Conservation (phyloP, 768 basidiomycete species). For the Cytidiella melzeri region DNA sequence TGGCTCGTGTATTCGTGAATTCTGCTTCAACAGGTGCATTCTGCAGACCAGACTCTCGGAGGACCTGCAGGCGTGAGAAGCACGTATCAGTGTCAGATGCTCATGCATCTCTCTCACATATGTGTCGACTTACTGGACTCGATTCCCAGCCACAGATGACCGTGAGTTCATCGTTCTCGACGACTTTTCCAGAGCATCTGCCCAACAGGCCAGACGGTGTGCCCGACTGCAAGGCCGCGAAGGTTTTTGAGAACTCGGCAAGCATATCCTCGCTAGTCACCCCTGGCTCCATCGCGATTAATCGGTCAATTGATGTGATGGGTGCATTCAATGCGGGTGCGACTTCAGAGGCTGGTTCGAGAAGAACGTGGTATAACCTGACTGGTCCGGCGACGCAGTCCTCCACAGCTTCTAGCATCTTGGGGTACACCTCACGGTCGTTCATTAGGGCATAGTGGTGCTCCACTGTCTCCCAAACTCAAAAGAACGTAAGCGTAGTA, state of each 20-base stretch:
- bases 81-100: neutral
- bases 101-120: no score
- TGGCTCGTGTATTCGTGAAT: no score
- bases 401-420: neutral
- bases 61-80: neutral
- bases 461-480: slow-evolving; percentile 6
- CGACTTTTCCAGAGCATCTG: neutral
- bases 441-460: slow-evolving; percentile 7
- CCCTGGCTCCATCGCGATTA: neutral
- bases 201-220: no score
- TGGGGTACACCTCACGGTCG: slow-evolving; percentile 1
- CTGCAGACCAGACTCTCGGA: neutral
- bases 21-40: neutral
- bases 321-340: slow-evolving; percentile 2
- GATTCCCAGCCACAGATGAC: neutral
- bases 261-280: neutral
- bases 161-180: neutral
- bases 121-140: neutral
- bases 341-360: neutral
- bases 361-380: slow-evolving; percentile 2
- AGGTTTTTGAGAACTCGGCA: neutral
- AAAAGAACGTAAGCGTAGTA: no score
- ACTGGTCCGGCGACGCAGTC: neutral
- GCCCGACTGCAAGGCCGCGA: no score
- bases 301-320: neutral